Evolutionary conservation across 495 filamentous ascomycete species (phyloP), one percentile per base, ranked within the genome.

Genomic region (Chaetomidium leptoderma): DNA sequence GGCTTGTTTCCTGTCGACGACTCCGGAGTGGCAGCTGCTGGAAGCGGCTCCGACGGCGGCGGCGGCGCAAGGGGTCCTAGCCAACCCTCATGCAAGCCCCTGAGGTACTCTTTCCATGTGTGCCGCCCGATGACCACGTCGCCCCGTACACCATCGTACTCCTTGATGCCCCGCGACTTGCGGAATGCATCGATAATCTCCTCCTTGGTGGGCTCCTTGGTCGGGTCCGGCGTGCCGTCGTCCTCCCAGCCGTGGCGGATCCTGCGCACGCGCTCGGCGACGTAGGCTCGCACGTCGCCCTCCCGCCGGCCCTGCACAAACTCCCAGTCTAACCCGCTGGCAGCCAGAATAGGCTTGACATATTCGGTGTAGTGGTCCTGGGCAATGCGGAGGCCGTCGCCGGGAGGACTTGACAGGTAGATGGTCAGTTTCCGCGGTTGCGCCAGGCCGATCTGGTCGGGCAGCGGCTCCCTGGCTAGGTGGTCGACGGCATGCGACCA

Each of bases 91-190:
- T 99, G 93, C 56, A 97, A 63, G 26, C 93, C 93, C 26, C 90
- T 82, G 10, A 97, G 74, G 71, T 97, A 99, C 73, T 99, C 93
- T 73, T 97, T 97, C 93, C 93, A 99, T 9, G 92, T 87, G 67
- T 97, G 86, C 57, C 93, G 79, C 6, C 95, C 93, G 59, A 99
- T 83, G 5, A 97, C 83, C 46, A 99, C 76, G 68, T 96, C 92
- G 24, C 92, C 91, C 58, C 79, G 77, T 2, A 87, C 76, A 11
- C 89, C 91, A 3, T 85, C 78, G 67, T 83, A 91, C 23, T 91
- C 84, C 17, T 66, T 71, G 11, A 92, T 82, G 23, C 85, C 86
- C 21, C 80, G 80, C 50, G 67, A 79, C 66, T 74, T 74, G 61
- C 88, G 79, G 56, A 79, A 73, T 21, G 78, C 75, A 54, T 80